Conservation (phyloP, 169 alveolate species). For the Babesia ovata region DNA sequence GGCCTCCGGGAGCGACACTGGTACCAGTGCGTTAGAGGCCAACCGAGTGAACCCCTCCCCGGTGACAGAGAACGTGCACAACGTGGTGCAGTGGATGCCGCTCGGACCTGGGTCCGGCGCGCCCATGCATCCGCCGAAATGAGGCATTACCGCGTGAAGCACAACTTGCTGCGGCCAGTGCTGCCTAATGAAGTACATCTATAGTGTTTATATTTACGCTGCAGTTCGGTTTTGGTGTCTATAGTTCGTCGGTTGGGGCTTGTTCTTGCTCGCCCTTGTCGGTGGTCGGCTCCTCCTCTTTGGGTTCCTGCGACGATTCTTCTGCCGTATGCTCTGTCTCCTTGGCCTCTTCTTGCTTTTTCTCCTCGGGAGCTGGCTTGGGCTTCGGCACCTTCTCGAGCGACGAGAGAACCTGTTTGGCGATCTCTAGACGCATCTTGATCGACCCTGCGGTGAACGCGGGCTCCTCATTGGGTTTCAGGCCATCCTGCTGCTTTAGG, state of each 20-base stretch:
- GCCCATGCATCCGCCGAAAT: constrained; percentile 25
- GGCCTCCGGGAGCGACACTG: neutral
- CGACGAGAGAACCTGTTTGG: constrained; percentile 20
- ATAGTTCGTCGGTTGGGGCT: constrained; percentile 11
- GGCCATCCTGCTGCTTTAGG: constrained; percentile 41
- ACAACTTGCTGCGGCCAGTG: no score
- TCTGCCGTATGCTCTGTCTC: neutral
- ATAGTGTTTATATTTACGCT: neutral
- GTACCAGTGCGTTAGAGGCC: constrained; percentile 2
- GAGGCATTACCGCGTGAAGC: neutral
- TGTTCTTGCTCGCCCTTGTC: constrained; percentile 3
- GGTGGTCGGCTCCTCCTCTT: neutral
- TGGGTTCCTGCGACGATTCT: neutral
- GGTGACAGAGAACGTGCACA: constrained; percentile 3
- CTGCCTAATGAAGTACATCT: constrained; percentile 11
- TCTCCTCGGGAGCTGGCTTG: constrained; percentile 2
- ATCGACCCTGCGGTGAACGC: constrained; percentile 26
- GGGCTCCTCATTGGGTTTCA: constrained; percentile 47
- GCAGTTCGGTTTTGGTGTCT: neutral
- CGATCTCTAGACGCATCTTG: constrained; percentile 30
- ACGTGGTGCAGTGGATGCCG: constrained; percentile 26
- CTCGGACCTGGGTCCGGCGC: constrained; percentile 13
- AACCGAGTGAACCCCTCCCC: constrained; percentile 2
- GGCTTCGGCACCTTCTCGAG: constrained; percentile 34
- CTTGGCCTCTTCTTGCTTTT: constrained; percentile 4